Conservation (phyloP, 306 rosid species). For the Vicia faba region DNA sequence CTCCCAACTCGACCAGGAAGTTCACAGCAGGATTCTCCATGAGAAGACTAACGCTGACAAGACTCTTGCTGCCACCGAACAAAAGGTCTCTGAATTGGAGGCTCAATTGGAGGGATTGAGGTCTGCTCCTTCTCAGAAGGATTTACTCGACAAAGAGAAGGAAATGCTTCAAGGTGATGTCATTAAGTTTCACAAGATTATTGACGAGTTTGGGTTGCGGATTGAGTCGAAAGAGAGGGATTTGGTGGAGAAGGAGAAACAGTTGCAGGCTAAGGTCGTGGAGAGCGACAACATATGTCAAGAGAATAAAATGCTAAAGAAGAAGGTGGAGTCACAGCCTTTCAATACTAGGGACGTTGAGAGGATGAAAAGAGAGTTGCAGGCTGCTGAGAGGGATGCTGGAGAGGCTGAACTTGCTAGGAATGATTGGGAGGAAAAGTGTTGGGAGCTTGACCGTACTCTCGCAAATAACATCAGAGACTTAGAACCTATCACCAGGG, state of each 20-base stretch:
- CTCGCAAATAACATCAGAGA: slow-evolving; percentile 65
- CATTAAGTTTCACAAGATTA: slow-evolving; percentile 64
- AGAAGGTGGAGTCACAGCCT: slow-evolving; percentile 68
- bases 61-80: slow-evolving; percentile 32
- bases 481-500: slow-evolving; percentile 68
- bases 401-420: slow-evolving; percentile 69
- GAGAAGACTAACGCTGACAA: slow-evolving; percentile 48
- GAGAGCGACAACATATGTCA: slow-evolving; percentile 52
- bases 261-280: slow-evolving; percentile 56
- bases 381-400: slow-evolving; percentile 78
- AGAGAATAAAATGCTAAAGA: slow-evolving; percentile 75
- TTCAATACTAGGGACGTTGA: slow-evolving; percentile 80
- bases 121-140: slow-evolving; percentile 55
- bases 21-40: slow-evolving; percentile 48
- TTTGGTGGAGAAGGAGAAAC: slow-evolving; percentile 63
- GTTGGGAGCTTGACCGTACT: slow-evolving; percentile 65
- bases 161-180: slow-evolving; percentile 64
- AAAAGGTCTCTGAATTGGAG: slow-evolving; percentile 35
- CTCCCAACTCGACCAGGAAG: slow-evolving; percentile 51
- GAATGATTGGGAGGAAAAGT: slow-evolving; percentile 78
- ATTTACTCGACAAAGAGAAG: slow-evolving; percentile 66
- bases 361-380: slow-evolving; percentile 89
- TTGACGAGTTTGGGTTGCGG: slow-evolving; percentile 49
- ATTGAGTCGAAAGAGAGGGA: slow-evolving; percentile 49
- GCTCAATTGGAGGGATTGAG: slow-evolving; percentile 49